Conservation (phyloP, 805 yeast genomes). For the Wickerhamiella australiensis region DNA sequence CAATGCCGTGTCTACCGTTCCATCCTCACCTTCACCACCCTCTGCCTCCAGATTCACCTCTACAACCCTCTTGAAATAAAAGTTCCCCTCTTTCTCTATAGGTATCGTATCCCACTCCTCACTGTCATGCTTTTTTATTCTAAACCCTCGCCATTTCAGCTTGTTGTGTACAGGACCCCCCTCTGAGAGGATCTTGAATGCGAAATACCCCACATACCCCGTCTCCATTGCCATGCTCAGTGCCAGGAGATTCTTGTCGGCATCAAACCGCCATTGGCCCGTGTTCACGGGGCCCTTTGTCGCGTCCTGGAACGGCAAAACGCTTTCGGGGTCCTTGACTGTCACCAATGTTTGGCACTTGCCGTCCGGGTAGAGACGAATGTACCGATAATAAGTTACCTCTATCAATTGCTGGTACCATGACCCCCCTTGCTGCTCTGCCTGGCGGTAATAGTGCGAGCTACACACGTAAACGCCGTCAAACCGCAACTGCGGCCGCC, state of each 20-base stretch:
- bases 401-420: constrained; percentile 69
- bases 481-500: constrained; percentile 67
- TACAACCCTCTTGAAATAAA: neutral
- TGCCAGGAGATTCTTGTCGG: constrained; percentile 39
- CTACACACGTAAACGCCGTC: constrained; percentile 78
- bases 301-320: constrained; percentile 44
- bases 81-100: neutral
- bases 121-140: neutral
- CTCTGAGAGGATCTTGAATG: constrained; percentile 49
- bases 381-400: constrained; percentile 78
- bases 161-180: constrained; percentile 47
- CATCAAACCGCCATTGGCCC: constrained; percentile 44
- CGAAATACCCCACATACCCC: constrained; percentile 48
- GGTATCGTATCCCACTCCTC: constrained; percentile 5
- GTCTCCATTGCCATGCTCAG: constrained; percentile 49
- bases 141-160: constrained; percentile 44
- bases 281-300: constrained; percentile 23
- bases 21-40: neutral
- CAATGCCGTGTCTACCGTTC: too few relatives aligned
- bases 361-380: constrained; percentile 73
- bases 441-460: constrained; percentile 74
- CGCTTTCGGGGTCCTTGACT: constrained; percentile 53
- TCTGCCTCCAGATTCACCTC: neutral
- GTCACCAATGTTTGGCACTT: constrained; percentile 57
- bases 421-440: constrained; percentile 45